Evolutionary conservation across 768 basidiomycete genomes (phyloP).

Genomic region (Lentinula sp.): DNA sequence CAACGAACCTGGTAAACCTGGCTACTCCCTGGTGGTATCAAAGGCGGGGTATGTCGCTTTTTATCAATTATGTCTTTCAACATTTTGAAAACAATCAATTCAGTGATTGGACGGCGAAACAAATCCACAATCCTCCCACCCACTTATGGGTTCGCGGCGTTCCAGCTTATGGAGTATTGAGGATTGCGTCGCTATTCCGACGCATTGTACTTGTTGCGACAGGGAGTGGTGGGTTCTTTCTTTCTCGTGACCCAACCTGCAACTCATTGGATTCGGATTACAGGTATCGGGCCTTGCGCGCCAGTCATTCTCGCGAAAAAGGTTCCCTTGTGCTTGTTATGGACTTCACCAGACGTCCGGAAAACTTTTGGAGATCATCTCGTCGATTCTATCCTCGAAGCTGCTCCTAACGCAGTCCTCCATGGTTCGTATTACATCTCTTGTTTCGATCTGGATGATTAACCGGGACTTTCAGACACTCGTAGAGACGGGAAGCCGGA

Average conservation of each 20-base stretch:
- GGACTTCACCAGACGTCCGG: constrained; percentile 57
- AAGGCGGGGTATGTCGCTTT: constrained; percentile 31
- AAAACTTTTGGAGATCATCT: constrained; percentile 58
- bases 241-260: constrained; percentile 18
- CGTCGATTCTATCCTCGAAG: constrained; percentile 48
- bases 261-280: constrained; percentile 25
- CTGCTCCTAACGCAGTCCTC: constrained; percentile 48
- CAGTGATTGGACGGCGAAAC: constrained; percentile 47
- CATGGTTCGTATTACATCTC: constrained; percentile 35
- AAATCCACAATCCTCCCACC: constrained; percentile 48
- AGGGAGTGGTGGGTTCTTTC: constrained; percentile 29
- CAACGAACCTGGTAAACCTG: constrained; percentile 38
- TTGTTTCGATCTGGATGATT: not conserved
- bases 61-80: not conserved
- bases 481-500: constrained; percentile 40
- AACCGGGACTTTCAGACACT: constrained; percentile 25
- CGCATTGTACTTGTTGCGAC: constrained; percentile 54
- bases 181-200: constrained; percentile 49
- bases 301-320: constrained; percentile 46
- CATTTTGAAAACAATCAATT: not conserved
- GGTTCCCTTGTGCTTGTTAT: constrained; percentile 50
- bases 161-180: constrained; percentile 49
- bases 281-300: constrained; percentile 50
- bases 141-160: constrained; percentile 54
- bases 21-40: constrained; percentile 52